Conservation (phyloP, 352 stramenopile genomes). For the Peronosclerospora sorghi region DNA sequence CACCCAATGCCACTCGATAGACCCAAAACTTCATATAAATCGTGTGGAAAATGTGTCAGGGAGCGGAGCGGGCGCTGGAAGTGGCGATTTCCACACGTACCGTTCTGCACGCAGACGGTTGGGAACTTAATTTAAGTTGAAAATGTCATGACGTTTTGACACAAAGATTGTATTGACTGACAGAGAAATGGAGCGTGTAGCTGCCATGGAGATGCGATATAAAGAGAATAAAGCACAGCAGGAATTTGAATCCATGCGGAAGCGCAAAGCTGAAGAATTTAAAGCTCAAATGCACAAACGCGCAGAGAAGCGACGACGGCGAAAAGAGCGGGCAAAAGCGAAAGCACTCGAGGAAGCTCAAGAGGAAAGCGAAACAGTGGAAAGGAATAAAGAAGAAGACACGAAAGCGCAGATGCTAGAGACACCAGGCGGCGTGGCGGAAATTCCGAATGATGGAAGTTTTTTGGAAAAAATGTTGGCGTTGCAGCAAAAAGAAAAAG, state of each 20-base stretch:
- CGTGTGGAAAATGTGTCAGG: conserved; percentile 93
- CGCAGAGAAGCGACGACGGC: conserved; percentile 63
- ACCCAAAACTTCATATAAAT: conserved; percentile 39
- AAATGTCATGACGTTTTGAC: too few species aligned
- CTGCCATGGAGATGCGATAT: conserved; percentile 80
- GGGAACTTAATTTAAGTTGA: too few species aligned
- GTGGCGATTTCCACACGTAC: conserved; percentile 96
- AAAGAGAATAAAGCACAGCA: conserved; percentile 45
- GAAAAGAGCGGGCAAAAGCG: conserved; percentile 59
- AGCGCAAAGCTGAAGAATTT: conserved; percentile 58
- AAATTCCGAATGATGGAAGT: conserved; percentile 74
- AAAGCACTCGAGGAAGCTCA: conserved; percentile 18
- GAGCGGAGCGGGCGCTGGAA: conserved; percentile 88
- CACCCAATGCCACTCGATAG: conserved; percentile 2
- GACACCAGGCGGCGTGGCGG: conserved; percentile 55
- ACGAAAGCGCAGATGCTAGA: conserved; percentile 23
- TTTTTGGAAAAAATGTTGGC: conserved; percentile 68
- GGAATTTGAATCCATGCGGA: conserved; percentile 57
- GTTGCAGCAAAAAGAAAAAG: conserved; percentile 32
- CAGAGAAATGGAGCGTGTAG: conserved; percentile 88
- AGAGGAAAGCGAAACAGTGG: conserved; percentile 10
- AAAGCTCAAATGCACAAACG: conserved; percentile 56
- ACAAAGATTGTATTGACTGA: too few species aligned
- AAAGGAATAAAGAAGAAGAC: conserved; percentile 13
- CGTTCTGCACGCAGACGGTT: conserved; percentile 83